Evolutionary conservation across 257 asterid species (phyloP).

Genomic region (Solanum tacnaense): DNA sequence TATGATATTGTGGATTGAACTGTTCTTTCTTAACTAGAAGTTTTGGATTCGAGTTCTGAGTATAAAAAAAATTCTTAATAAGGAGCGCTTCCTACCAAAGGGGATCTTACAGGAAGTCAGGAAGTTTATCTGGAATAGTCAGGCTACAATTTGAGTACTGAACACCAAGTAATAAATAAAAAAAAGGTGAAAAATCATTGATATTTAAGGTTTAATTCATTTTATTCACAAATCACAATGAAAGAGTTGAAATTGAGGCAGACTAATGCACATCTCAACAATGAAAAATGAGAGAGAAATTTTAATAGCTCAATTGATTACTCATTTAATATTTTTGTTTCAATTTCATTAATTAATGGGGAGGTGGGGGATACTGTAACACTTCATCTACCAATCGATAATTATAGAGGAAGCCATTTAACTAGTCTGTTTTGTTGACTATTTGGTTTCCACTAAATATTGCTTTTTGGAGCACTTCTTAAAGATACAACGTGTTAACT

Average conservation of each 20-base stretch:
- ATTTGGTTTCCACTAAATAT: neutral
- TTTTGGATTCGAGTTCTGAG: fast-evolving
- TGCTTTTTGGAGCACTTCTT: neutral
- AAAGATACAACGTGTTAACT: neutral
- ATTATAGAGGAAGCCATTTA: neutral
- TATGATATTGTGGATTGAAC: fast-evolving
- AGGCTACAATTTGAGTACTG: neutral
- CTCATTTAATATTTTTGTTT: too few species aligned
- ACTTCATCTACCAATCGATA: neutral
- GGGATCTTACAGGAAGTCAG: too few species aligned
- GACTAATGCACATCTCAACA: too few species aligned
- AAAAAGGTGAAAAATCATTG: neutral
- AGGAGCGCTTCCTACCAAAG: neutral
- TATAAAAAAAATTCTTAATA: too few species aligned
- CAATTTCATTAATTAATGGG: neutral
- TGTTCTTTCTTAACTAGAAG: neutral
- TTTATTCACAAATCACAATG: neutral
- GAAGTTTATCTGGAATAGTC: too few species aligned
- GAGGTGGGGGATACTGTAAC: neutral
- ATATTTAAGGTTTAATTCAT: too few species aligned
- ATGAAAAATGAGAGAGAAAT: neutral
- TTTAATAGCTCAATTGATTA: neutral
- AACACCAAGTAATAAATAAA: too few species aligned
- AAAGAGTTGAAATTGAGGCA: neutral
- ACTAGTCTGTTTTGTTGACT: neutral